phyloP scores from a whole-genome alignment of 1,284 basidiomycete species.

The Boletus albobrunnescens region DNA sequence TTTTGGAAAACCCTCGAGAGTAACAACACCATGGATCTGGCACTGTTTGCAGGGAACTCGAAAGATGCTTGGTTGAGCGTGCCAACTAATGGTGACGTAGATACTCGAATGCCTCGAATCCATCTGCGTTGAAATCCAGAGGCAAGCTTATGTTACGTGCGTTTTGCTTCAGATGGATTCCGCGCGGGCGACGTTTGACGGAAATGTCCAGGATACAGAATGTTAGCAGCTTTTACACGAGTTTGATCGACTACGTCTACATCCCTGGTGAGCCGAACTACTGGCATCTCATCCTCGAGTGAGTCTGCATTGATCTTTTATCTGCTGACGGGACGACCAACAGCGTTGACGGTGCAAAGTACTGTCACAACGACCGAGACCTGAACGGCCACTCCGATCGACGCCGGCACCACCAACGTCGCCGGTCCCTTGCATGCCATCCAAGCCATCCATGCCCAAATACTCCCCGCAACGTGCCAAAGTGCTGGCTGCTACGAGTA shows the following conservation, averaged over 20 bases:
- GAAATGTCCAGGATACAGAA: conserved; percentile 37
- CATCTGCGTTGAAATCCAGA: conserved; percentile 28
- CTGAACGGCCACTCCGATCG: conserved; percentile 34
- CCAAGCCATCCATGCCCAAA: conserved; percentile 37
- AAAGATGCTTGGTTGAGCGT: neutral
- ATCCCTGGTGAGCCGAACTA: conserved; percentile 27
- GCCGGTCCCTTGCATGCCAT: conserved; percentile 34
- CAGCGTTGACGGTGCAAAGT: conserved; percentile 34
- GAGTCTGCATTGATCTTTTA: neutral
- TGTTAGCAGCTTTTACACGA: conserved; percentile 36
- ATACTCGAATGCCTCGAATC: conserved; percentile 24
- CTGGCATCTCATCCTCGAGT: conserved; percentile 28
- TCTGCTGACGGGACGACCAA: conserved; percentile 1
- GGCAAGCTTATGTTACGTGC: conserved; percentile 27
- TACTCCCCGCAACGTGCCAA: too few relatives aligned
- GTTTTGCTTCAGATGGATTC: conserved; percentile 1
- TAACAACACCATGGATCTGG: conserved; percentile 33
- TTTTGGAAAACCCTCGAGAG: conserved; percentile 45
- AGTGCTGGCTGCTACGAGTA: conserved; percentile 33
- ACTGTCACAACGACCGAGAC: conserved; percentile 21
- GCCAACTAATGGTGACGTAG: conserved; percentile 9
- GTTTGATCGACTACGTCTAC: conserved; percentile 37
- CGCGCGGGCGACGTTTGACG: conserved; percentile 9
- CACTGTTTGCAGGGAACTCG: conserved; percentile 29
- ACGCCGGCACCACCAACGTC: conserved; percentile 43